A percentile compares a stretch with the other conserved stretches of the same genome.
These are phyloP conservation scores for Globisporangium viniferum DNA, from an alignment of 352 stramenopile genomes.

Conservation along the genomic window DNA sequence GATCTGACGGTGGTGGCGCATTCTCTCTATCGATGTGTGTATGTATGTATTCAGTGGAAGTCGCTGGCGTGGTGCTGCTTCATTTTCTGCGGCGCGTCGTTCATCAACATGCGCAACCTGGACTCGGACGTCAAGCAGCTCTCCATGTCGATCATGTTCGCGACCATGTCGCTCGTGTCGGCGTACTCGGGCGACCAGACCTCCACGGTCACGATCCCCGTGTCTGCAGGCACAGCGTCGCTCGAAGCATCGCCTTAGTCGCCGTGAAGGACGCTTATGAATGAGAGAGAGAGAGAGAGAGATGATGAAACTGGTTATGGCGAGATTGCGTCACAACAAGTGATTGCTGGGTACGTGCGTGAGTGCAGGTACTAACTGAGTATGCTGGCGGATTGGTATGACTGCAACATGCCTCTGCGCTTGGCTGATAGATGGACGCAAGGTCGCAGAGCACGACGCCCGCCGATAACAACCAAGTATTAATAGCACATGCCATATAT, in stretches of 20 bases:
- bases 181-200: conserved; percentile 47
- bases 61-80: conserved; percentile 61
- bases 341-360: background rate
- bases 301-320: background rate
- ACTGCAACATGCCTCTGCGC: background rate
- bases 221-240: conserved; percentile 15
- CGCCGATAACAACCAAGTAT: conserved; percentile 3
- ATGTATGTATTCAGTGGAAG: conserved; percentile 43
- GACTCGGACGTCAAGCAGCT: conserved; percentile 63
- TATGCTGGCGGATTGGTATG: background rate
- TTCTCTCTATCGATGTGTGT: background rate
- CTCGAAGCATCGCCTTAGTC: conserved; percentile 10
- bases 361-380: background rate
- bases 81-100: conserved; percentile 61
- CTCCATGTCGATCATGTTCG: conserved; percentile 78
- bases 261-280: background rate
- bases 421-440: background rate
- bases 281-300: background rate
- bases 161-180: conserved; percentile 61
- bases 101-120: conserved; percentile 54
- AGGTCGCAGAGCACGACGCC: background rate
- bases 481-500: conserved; percentile 8
- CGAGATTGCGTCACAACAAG: background rate
- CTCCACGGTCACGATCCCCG: conserved; percentile 25
- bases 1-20: background rate